These are phyloP conservation scores for Clavispora carvajalis DNA, from an alignment of 805 yeast genomes.

Conservation along the genomic window DNA sequence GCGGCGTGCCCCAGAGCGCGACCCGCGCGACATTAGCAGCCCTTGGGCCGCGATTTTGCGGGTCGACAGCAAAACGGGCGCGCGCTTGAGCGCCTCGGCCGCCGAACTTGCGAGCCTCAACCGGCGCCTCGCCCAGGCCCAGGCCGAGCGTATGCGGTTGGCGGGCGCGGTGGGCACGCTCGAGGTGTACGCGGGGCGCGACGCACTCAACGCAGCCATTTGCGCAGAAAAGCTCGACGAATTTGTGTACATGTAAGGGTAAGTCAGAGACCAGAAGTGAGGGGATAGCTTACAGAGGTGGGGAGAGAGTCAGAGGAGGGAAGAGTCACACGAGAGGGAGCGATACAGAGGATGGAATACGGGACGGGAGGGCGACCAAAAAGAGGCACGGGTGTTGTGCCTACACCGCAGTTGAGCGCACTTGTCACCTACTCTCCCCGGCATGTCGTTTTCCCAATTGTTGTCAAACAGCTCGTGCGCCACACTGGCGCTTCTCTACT, in stretches of 20 bases:
- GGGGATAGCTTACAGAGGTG: too few relatives aligned
- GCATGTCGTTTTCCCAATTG: constrained; percentile 1
- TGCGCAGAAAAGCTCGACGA: constrained; percentile 48
- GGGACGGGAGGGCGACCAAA: too few relatives aligned
- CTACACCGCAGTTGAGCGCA: not conserved
- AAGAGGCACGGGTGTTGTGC: not conserved
- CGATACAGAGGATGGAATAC: too few relatives aligned
- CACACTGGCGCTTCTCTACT: constrained; percentile 16
- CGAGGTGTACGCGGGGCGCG: constrained; percentile 22
- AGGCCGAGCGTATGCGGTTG: constrained; percentile 19
- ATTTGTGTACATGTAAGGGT: constrained; percentile 32
- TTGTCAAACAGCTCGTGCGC: constrained; percentile 9
- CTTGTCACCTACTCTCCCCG: not conserved
- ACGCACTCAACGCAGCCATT: constrained; percentile 31
- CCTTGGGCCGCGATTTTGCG: constrained; percentile 32
- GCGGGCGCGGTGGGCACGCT: constrained; percentile 8
- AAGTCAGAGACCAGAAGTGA: not conserved
- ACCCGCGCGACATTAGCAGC: constrained; percentile 5
- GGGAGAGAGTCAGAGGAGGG: too few relatives aligned
- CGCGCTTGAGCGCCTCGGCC: constrained; percentile 21
- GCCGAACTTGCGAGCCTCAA: constrained; percentile 22
- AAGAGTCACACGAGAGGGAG: too few relatives aligned
- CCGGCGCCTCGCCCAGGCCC: constrained; percentile 22
- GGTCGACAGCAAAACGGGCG: constrained; percentile 22
- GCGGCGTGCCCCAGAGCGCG: not conserved